phyloP scores from a whole-genome alignment of 2,329 filamentous ascomycete species.

The Fusarium redolens region DNA sequence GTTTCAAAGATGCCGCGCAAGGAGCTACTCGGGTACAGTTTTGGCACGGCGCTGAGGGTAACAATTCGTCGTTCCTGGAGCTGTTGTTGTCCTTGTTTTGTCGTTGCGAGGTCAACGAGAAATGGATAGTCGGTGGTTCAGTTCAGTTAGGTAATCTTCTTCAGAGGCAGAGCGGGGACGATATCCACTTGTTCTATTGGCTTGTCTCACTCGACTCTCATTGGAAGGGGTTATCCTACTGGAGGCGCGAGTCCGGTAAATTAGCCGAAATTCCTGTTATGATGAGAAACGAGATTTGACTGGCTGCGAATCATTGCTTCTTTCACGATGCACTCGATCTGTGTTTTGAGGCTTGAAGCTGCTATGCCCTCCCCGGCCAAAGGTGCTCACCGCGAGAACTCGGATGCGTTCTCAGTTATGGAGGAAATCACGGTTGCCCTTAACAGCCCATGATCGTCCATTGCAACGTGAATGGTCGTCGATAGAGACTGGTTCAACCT shows the following conservation, averaged over 20 bases:
- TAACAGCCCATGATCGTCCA: slow-evolving; percentile 17
- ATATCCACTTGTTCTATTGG: slow-evolving; percentile 29
- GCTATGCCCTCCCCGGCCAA: slow-evolving; percentile 25
- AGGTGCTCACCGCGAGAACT: slow-evolving; percentile 4
- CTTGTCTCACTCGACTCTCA: slow-evolving; percentile 14
- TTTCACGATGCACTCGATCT: slow-evolving; percentile 34
- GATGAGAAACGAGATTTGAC: slow-evolving; percentile 25
- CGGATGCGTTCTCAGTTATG: slow-evolving; percentile 18
- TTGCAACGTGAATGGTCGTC: slow-evolving; percentile 11
- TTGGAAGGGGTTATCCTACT: slow-evolving; percentile 1
- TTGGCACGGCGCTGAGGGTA: slow-evolving; percentile 47
- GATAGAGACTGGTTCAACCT: slow-evolving; percentile 8
- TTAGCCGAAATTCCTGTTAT: slow-evolving; percentile 44
- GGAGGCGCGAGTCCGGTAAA: slow-evolving; percentile 26
- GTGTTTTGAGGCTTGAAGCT: slow-evolving; percentile 32
- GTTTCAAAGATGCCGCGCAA: slow-evolving; percentile 27
- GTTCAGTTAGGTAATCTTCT: slow-evolving; percentile 37
- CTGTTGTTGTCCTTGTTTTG: slow-evolving; percentile 56
- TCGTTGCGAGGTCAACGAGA: slow-evolving; percentile 59
- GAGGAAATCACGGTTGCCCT: slow-evolving; percentile 27
- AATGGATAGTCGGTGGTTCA: slow-evolving; percentile 37
- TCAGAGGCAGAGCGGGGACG: not conserved
- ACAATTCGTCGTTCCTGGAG: slow-evolving; percentile 43
- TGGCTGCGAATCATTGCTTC: slow-evolving; percentile 18
- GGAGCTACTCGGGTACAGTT: slow-evolving; percentile 28